Evolutionary conservation across 1,284 basidiomycete genomes (phyloP).

Genomic region (Trichosporon faecale): DNA sequence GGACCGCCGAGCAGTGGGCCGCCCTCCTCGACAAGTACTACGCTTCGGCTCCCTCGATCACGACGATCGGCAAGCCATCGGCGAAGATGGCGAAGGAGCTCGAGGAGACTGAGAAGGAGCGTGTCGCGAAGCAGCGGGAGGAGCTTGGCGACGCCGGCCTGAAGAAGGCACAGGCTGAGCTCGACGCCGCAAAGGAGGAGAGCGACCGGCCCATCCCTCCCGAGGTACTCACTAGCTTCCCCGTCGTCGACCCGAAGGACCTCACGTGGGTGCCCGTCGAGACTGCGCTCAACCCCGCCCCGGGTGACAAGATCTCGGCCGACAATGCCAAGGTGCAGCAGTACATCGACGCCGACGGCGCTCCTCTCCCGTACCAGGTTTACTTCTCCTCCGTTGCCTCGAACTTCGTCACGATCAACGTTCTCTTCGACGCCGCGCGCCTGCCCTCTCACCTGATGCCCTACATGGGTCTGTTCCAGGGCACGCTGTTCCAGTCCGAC

Average conservation of each 20-base stretch:
- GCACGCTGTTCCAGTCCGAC: slow-evolving; percentile 85
- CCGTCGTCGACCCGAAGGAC: slow-evolving; percentile 73
- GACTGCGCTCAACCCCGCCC: slow-evolving; percentile 54
- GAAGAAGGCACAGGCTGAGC: slow-evolving; percentile 63
- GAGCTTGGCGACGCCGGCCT: slow-evolving; percentile 78
- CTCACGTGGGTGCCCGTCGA: slow-evolving; percentile 95
- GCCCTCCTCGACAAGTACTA: slow-evolving; percentile 79
- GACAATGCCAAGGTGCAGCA: slow-evolving; percentile 56
- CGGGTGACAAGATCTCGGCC: slow-evolving; percentile 24
- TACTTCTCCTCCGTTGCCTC: slow-evolving; percentile 91
- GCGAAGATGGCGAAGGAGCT: slow-evolving; percentile 76
- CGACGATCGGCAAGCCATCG: slow-evolving; percentile 84
- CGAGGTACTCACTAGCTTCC: slow-evolving; percentile 76
- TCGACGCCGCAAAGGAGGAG: slow-evolving; percentile 80
- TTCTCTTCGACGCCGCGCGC: slow-evolving; percentile 69
- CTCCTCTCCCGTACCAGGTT: slow-evolving; percentile 76
- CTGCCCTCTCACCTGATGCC: slow-evolving; percentile 71
- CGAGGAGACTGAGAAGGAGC: slow-evolving; percentile 74
- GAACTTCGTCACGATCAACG: slow-evolving; percentile 81
- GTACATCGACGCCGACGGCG: slow-evolving; percentile 69
- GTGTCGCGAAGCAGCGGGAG: slow-evolving; percentile 68
- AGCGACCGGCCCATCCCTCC: slow-evolving; percentile 80
- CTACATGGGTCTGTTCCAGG: slow-evolving; percentile 79
- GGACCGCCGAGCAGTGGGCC: slow-evolving; percentile 76
- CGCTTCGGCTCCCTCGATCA: slow-evolving; percentile 65